Conservation (phyloP, 1,139 yeast genomes). For the Hanseniaspora gamundiae region DNA sequence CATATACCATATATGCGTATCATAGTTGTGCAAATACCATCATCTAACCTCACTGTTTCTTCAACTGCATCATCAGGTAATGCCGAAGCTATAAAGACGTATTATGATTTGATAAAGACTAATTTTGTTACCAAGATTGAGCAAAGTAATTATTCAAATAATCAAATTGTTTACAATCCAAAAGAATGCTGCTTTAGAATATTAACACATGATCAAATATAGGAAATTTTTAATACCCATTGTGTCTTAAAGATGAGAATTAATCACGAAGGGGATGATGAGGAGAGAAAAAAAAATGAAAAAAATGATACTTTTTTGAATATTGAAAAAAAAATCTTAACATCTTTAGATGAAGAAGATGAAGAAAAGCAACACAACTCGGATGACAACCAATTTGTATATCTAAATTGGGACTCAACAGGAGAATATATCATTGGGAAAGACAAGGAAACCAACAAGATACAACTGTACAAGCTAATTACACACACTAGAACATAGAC, state of each 20-base stretch:
- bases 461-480: not conserved
- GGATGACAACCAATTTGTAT: too few relatives aligned
- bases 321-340: too few relatives aligned
- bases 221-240: not conserved
- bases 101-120: not conserved
- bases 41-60: too few relatives aligned
- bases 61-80: too few relatives aligned
- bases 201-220: not conserved
- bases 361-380: too few relatives aligned
- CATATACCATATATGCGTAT: constrained; percentile 68
- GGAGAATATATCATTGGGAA: too few relatives aligned
- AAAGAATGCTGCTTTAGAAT: not conserved
- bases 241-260: not conserved
- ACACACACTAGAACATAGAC: constrained; percentile 11
- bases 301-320: too few relatives aligned
- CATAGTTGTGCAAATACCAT: constrained; percentile 39
- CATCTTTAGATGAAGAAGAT: too few relatives aligned
- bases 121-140: not conserved
- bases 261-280: not conserved
- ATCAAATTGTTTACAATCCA: not conserved
- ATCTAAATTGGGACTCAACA: too few relatives aligned
- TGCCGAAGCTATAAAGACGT: not conserved
- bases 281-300: not conserved
- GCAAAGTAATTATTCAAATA: not conserved
- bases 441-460: not conserved